Conservation (phyloP, 371 early-diverging fungal species). For the Syncephalastrum sp. region DNA sequence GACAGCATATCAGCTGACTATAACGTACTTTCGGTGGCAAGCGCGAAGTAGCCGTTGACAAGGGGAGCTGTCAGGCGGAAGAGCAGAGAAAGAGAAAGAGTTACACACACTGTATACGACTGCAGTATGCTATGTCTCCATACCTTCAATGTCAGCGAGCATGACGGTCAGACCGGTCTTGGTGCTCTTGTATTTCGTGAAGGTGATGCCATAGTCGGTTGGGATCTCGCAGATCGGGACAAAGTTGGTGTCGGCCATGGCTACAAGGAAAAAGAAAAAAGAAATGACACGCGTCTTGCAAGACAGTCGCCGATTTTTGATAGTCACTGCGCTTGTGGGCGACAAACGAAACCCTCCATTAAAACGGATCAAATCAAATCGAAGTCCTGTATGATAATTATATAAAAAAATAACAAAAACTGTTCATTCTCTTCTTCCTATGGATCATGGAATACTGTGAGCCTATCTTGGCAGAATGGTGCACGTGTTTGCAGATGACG, state of each 20-base stretch:
- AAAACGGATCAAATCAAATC: no score
- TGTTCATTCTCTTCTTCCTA: no score
- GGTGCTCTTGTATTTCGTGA: constrained; percentile 57
- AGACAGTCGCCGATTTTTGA: no score
- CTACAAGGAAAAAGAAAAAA: no score
- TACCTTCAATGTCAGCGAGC: constrained; percentile 66
- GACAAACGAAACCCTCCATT: no score
- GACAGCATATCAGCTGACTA: neutral
- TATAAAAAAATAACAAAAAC: no score
- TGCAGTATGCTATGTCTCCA: neutral
- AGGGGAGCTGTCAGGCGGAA: constrained; percentile 47
- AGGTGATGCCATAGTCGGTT: constrained; percentile 43
- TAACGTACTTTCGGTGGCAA: constrained; percentile 64
- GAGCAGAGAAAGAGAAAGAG: neutral
- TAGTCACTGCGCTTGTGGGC: no score
- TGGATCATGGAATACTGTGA: no score
- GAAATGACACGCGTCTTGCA: no score
- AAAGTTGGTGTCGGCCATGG: constrained; percentile 14
- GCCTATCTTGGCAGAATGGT: no score
- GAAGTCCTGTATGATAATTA: no score
- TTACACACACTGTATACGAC: constrained; percentile 1
- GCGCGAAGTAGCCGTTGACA: constrained; percentile 63
- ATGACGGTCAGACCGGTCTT: constrained; percentile 60
- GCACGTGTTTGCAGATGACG: no score
- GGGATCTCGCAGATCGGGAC: constrained; percentile 34